These are phyloP conservation scores for Diaporthe australafricana DNA, from an alignment of 2,329 filamentous ascomycete species.

Conservation along the genomic window DNA sequence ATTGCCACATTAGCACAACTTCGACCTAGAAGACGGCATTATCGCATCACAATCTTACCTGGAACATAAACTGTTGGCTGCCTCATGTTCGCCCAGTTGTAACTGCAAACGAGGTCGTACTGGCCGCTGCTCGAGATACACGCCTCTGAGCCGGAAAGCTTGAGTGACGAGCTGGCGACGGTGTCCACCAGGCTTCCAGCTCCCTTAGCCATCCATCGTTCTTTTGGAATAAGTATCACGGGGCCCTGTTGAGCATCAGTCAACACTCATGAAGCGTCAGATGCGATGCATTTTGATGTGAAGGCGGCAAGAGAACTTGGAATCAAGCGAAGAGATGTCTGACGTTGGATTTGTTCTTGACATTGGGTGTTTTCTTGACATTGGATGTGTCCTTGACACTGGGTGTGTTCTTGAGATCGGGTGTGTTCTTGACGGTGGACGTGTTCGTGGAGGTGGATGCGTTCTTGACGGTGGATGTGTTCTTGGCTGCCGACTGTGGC, in stretches of 20 bases:
- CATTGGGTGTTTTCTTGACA: too few species aligned
- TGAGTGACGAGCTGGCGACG: neutral
- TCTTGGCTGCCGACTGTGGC: neutral
- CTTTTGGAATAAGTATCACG: neutral
- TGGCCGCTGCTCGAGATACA: neutral
- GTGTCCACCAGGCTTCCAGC: neutral
- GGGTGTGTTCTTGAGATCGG: too few species aligned
- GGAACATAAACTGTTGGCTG: constrained; percentile 1
- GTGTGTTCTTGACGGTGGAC: too few species aligned
- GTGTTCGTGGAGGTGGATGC: neutral
- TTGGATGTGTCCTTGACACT: neutral
- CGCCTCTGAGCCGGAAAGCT: neutral
- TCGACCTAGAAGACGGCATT: neutral
- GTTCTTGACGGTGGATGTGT: neutral
- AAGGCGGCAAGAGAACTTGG: too few species aligned
- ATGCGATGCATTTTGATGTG: neutral
- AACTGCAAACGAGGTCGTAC: constrained; percentile 20
- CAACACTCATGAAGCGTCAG: neutral
- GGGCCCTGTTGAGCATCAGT: neutral
- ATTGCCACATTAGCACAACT: neutral
- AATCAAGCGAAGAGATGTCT: neutral
- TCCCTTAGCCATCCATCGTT: neutral
- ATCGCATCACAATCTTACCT: neutral
- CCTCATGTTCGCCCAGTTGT: constrained; percentile 18
- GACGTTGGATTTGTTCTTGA: neutral